Conservation (phyloP, 2,329 filamentous ascomycete species). For the Colletotrichum simmondsii region DNA sequence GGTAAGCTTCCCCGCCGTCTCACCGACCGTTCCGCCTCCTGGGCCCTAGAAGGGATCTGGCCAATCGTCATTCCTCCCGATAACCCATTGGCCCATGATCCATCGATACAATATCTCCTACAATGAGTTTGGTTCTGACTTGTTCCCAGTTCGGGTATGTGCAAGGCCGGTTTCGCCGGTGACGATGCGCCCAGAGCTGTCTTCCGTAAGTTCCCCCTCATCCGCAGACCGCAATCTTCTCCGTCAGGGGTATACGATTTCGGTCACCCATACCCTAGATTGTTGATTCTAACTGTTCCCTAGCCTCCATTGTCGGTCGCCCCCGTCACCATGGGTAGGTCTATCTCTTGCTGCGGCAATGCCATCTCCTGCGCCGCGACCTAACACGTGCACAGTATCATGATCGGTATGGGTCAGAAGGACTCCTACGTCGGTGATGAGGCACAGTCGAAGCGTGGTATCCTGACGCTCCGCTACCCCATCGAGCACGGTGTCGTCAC, state of each 20-base stretch:
- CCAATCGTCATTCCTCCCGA: slow-evolving; percentile 17
- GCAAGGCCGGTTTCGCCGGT: slow-evolving; percentile 99
- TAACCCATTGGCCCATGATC: slow-evolving; percentile 27
- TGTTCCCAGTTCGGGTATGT: slow-evolving; percentile 94
- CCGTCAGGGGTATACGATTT: slow-evolving; percentile 16
- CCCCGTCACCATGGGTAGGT: slow-evolving; percentile 99
- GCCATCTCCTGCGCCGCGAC: slow-evolving; percentile 28
- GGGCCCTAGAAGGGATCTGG: slow-evolving; percentile 16
- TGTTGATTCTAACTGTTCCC: slow-evolving; percentile 46
- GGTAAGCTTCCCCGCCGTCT: slow-evolving; percentile 76
- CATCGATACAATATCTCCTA: slow-evolving; percentile 20
- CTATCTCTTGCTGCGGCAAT: slow-evolving; percentile 22
- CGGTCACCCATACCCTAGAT: background rate
- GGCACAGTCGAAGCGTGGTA: slow-evolving; percentile 99
- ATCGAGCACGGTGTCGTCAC: slow-evolving; percentile 99
- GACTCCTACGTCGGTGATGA: slow-evolving; percentile 99
- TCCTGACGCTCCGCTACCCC: slow-evolving; percentile 98
- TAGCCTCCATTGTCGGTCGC: slow-evolving; percentile 99
- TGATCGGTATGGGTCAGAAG: slow-evolving; percentile 99
- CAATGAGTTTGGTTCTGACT: slow-evolving; percentile 47
- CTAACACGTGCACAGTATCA: slow-evolving; percentile 78
- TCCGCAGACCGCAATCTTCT: slow-evolving; percentile 34
- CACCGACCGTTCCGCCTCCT: slow-evolving; percentile 45
- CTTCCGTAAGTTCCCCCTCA: slow-evolving; percentile 86
- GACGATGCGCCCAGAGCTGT: slow-evolving; percentile 99